These are phyloP conservation scores for Dicorynia guianensis DNA, from an alignment of 306 rosid species.

Conservation along the genomic window DNA sequence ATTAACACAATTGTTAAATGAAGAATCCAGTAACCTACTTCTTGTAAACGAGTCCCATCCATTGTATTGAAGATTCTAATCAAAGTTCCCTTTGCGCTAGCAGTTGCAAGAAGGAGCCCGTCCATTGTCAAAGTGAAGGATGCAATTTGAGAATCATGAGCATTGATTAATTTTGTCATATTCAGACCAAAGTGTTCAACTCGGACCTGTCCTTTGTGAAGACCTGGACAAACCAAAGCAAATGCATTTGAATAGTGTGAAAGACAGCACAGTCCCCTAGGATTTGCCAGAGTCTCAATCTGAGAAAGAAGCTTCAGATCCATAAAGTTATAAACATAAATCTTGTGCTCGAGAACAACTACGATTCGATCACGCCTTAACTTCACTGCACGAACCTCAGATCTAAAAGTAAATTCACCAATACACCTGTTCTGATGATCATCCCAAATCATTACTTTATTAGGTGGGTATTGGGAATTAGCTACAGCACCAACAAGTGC, in stretches of 20 bases:
- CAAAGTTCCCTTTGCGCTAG: slow-evolving; percentile 91
- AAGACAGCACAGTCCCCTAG: slow-evolving; percentile 88
- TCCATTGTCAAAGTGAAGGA: slow-evolving; percentile 86
- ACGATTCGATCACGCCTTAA: slow-evolving; percentile 84
- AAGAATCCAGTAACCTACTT: slow-evolving; percentile 59
- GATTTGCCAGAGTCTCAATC: slow-evolving; percentile 86
- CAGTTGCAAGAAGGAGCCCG: slow-evolving; percentile 97
- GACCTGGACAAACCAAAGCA: slow-evolving; percentile 91
- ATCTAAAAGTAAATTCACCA: slow-evolving; percentile 85
- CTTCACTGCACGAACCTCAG: slow-evolving; percentile 85
- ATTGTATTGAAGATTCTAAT: slow-evolving; percentile 95
- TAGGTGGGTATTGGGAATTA: slow-evolving; percentile 80
- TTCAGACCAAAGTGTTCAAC: slow-evolving; percentile 91
- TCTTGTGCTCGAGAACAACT: slow-evolving; percentile 92
- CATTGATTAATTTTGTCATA: slow-evolving; percentile 71
- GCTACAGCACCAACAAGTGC: slow-evolving; percentile 89
- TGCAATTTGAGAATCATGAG: slow-evolving; percentile 88
- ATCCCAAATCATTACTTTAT: slow-evolving; percentile 96
- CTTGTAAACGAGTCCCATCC: slow-evolving; percentile 91
- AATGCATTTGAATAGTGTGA: slow-evolving; percentile 78
- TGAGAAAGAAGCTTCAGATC: slow-evolving; percentile 93
- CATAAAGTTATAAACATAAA: slow-evolving; percentile 78
- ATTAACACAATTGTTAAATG: slow-evolving; percentile 33
- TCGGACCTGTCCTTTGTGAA: slow-evolving; percentile 79
- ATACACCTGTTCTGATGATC: slow-evolving; percentile 89